These are phyloP conservation scores for Clitopilus hobsonii DNA, from an alignment of 768 basidiomycete species.

Conservation along the genomic window DNA sequence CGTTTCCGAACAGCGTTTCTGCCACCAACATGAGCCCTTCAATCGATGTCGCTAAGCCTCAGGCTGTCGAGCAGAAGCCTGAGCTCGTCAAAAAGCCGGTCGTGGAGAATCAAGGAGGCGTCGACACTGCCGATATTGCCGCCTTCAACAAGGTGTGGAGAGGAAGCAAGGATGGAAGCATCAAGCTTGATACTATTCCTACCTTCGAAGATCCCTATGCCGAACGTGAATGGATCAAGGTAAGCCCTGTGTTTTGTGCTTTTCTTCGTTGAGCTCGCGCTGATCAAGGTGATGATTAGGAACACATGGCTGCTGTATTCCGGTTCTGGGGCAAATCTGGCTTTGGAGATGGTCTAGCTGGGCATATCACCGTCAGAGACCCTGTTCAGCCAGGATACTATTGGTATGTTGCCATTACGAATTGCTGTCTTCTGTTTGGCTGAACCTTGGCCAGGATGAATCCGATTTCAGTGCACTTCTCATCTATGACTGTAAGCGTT, in stretches of 20 bases:
- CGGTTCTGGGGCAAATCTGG: constrained; percentile 32
- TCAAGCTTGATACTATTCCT: constrained; percentile 15
- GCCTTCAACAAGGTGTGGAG: constrained; percentile 15
- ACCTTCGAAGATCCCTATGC: constrained; percentile 17
- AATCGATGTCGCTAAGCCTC: constrained; percentile 2
- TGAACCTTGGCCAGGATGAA: constrained; percentile 18
- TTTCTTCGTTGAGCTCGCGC: too few species aligned
- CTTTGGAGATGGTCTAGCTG: constrained; percentile 44
- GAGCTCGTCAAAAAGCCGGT: not conserved
- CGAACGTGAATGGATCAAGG: constrained; percentile 24
- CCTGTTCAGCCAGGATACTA: constrained; percentile 21
- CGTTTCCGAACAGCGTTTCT: not conserved
- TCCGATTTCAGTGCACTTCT: constrained; percentile 21
- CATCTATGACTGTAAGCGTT: constrained; percentile 17
- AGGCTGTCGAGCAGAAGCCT: not conserved
- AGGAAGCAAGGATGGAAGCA: constrained; percentile 16
- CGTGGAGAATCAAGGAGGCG: constrained; percentile 1
- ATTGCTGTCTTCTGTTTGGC: not conserved
- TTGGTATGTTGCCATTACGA: constrained; percentile 11
- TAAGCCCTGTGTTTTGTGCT: too few species aligned
- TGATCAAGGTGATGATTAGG: too few species aligned
- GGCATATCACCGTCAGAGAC: constrained; percentile 46
- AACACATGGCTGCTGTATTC: constrained; percentile 21
- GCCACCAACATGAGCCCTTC: constrained; percentile 13
- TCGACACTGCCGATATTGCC: not conserved